These are phyloP conservation scores for Blastocystis sp. DNA, from an alignment of 352 stramenopile species.

Conservation along the genomic window DNA sequence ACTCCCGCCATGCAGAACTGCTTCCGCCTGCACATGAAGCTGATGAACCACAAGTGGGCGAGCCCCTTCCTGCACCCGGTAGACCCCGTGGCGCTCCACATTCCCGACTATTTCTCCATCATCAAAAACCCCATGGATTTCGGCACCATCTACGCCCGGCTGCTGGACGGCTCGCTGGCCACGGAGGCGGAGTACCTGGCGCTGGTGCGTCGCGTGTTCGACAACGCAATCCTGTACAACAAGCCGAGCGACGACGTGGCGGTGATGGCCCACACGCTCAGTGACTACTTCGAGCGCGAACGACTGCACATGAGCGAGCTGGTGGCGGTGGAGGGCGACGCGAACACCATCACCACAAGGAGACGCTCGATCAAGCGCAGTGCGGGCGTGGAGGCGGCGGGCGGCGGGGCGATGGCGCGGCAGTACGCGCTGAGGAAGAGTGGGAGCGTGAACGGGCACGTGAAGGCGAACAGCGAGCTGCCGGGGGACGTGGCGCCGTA, in stretches of 20 bases:
- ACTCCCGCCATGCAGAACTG: constrained; percentile 11
- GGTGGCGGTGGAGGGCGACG: not conserved
- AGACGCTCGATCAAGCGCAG: constrained; percentile 20
- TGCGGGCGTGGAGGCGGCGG: not conserved
- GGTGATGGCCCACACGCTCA: constrained; percentile 24
- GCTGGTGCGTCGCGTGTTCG: constrained; percentile 91
- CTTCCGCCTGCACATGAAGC: constrained; percentile 55
- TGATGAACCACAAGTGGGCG: constrained; percentile 63
- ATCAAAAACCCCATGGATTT: constrained; percentile 98
- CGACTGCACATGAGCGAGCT: constrained; percentile 5
- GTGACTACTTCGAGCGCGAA: constrained; percentile 34
- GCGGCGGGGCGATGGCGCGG: not conserved
- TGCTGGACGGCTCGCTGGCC: constrained; percentile 82
- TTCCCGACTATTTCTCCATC: constrained; percentile 89
- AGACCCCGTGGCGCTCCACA: constrained; percentile 84
- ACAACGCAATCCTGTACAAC: constrained; percentile 94
- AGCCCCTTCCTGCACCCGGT: constrained; percentile 86
- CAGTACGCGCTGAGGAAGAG: constrained; percentile 24
- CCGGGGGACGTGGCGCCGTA: constrained; percentile 16
- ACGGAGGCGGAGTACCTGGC: constrained; percentile 82
- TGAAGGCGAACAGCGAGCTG: not conserved
- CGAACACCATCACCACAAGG: constrained; percentile 17
- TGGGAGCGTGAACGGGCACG: not conserved
- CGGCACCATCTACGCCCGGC: constrained; percentile 85
- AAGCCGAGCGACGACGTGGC: constrained; percentile 77